phyloP scores from a whole-genome alignment of 345 rosid species.

The Salix koriyanagi region DNA sequence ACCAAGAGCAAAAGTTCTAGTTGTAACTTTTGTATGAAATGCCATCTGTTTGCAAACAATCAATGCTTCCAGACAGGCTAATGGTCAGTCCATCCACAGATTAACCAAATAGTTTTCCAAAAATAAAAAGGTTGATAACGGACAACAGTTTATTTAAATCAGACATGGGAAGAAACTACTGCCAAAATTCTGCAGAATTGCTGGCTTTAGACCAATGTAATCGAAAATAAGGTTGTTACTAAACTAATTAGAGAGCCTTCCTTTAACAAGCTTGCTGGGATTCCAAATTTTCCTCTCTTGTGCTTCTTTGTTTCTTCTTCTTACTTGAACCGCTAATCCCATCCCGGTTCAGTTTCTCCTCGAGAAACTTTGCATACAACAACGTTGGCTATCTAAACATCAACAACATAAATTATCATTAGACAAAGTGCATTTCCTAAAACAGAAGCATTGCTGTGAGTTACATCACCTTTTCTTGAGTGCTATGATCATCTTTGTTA shows the following conservation, averaged over 20 bases:
- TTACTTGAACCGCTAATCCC: not conserved
- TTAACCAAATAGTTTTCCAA: too few species aligned
- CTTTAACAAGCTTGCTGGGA: not conserved
- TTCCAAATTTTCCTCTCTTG: not conserved
- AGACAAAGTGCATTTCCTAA: not conserved
- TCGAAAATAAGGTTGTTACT: not conserved
- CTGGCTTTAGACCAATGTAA: too few species aligned
- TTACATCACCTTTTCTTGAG: not conserved
- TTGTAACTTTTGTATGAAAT: too few species aligned
- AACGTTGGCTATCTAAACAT: not conserved
- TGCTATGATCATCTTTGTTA: not conserved
- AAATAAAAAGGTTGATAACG: too few species aligned
- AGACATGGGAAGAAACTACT: too few species aligned
- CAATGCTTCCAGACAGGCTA: too few species aligned
- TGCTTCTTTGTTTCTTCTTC: not conserved
- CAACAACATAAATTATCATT: not conserved
- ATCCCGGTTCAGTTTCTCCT: not conserved
- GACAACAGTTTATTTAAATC: too few species aligned
- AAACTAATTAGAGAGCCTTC: not conserved
- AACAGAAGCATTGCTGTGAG: not conserved
- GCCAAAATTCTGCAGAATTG: too few species aligned
- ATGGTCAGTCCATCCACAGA: too few species aligned
- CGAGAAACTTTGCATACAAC: not conserved
- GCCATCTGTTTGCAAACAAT: too few species aligned
- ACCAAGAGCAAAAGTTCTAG: too few species aligned